These are phyloP conservation scores for Botryococcus braunii DNA, from an alignment of 163 green algal species.

Conservation along the genomic window DNA sequence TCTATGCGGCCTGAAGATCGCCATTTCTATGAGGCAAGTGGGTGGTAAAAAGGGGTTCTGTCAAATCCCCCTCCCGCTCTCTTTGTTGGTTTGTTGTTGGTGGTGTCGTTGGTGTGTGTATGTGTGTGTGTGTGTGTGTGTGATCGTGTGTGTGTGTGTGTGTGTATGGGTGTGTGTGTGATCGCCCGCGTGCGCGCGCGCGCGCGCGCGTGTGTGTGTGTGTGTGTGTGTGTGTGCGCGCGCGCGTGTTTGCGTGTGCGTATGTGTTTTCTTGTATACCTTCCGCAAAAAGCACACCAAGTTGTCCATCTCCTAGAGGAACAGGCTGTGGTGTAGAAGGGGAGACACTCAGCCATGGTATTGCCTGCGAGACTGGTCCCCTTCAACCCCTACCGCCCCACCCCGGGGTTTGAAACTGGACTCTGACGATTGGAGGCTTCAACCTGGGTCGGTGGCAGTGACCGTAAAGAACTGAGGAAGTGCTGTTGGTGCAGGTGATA, in stretches of 20 bases:
- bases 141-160: background rate
- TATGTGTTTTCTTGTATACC: too few species aligned
- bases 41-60: background rate
- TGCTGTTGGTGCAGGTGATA: slow-evolving; percentile 48
- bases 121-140: too few species aligned
- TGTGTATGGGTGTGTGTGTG: background rate
- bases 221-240: too few species aligned
- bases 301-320: background rate
- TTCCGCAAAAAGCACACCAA: too few species aligned
- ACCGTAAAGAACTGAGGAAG: background rate
- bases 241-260: too few species aligned
- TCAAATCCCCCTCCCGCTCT: background rate
- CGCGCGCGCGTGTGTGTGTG: too few species aligned
- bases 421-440: background rate
- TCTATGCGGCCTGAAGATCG: slow-evolving; percentile 19
- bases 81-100: background rate
- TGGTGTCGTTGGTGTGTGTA: background rate
- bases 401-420: background rate
- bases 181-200: background rate
- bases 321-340: background rate
- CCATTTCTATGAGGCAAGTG: slow-evolving; percentile 67
- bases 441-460: background rate
- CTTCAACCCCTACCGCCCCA: too few species aligned
- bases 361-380: background rate
- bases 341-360: background rate